phyloP scores from a whole-genome alignment of 75 land plant genomes.

The Larix kaempferi region DNA sequence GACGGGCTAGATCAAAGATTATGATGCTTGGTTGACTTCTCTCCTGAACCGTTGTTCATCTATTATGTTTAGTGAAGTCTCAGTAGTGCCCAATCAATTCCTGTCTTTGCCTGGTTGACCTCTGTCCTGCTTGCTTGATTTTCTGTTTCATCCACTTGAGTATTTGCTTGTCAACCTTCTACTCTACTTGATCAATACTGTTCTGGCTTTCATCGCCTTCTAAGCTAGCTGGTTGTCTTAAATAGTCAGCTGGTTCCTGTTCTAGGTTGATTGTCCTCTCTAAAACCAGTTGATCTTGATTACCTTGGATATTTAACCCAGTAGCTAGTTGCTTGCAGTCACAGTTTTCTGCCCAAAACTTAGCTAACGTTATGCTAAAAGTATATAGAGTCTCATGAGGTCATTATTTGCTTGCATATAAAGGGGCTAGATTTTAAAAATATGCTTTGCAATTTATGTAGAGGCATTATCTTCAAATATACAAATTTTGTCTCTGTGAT shows the following conservation, averaged over 20 bases:
- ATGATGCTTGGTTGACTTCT: not conserved
- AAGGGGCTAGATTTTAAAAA: no score
- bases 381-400: no score
- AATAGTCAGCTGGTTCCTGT: not conserved
- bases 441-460: no score
- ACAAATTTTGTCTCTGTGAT: no score
- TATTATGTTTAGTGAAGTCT: not conserved
- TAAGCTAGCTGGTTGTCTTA: not conserved
- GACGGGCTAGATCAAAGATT: not conserved
- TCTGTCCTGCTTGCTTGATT: not conserved
- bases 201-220: not conserved
- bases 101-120: not conserved
- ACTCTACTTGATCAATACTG: not conserved
- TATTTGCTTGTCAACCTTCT: not conserved
- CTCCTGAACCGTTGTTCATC: not conserved
- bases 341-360: not conserved
- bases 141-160: not conserved
- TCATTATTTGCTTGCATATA: no score
- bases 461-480: no score
- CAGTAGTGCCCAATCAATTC: not conserved
- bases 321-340: not conserved
- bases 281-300: not conserved
- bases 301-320: not conserved
- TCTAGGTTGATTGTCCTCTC: not conserved
- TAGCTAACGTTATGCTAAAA: not conserved